Evolutionary conservation across 2,329 filamentous ascomycete species (phyloP), one percentile per base, ranked within the genome.

Genomic region (Cordyceps fumosorosea): DNA sequence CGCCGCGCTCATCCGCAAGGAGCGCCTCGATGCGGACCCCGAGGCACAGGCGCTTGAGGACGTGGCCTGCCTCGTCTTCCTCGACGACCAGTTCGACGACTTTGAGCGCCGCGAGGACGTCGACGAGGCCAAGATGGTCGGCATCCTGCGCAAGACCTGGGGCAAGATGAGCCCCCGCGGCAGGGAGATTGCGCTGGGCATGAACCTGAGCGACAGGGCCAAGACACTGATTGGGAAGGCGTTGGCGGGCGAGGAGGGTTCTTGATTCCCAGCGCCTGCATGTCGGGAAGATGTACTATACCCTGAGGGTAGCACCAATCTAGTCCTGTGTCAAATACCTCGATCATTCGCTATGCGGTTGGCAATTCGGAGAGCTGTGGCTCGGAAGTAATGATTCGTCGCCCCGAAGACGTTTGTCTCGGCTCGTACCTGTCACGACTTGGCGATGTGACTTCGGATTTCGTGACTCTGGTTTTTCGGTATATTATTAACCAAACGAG

Each of bases 21-120:
- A 95, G 72, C 85, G 86, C 61, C 75, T 96, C 67, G 81, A 80
- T 70, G 71, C 70, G 4, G 76, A 80, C 65, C 69, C 72, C 18
- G 88, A 91, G 72, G 86, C 88, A 60, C 89, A 93, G 78, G 81
- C 84, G 7, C 79, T 96, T 65, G 91, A 96, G 77, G 91, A 96
- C 75, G 89, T 91, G 52, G 91, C 91, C 3, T 96, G 91, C 71
- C 76, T 96, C 61, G 91, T 96, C 32, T 96, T 96, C 72, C 76
- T 96, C 66, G 91, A 95, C 71, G 90, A 93, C 71, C 89, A 95
- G 71, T 89, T 96, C 65, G 91, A 93, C 69, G 84, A 83, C 56
- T 96, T 95, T 74, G 88, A 91, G 78, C 80, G 73, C 67, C 80
- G 82, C 71, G 81, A 84, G 32, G 81, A 87, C 60, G 72, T 81